Conservation (phyloP, 345 rosid species). For the Pistacia integerrima region DNA sequence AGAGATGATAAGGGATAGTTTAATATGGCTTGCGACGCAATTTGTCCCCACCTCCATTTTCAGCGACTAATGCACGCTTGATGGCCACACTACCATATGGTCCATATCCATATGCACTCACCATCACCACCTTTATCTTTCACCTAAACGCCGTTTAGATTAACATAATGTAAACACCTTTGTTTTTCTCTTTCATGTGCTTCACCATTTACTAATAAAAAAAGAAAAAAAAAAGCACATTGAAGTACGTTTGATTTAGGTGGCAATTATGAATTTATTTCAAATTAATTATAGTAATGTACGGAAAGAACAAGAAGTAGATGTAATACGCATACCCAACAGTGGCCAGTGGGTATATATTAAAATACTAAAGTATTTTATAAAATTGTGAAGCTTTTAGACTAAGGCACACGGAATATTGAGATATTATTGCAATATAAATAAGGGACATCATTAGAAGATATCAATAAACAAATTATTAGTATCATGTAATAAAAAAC, state of each 20-base stretch:
- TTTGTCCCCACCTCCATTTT: constrained; percentile 40
- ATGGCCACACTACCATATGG: not conserved
- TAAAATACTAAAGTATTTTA: too few species aligned
- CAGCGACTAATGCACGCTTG: constrained; percentile 6
- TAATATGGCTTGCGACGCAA: constrained; percentile 32
- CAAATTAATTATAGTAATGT: too few species aligned
- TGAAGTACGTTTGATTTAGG: not conserved
- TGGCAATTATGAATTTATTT: not conserved
- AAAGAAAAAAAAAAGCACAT: too few species aligned
- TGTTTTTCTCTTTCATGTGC: not conserved
- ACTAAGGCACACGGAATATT: too few species aligned
- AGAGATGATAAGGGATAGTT: constrained; percentile 4
- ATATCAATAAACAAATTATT: too few species aligned
- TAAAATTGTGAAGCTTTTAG: too few species aligned
- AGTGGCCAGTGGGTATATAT: too few species aligned
- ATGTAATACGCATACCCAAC: too few species aligned
- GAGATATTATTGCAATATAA: too few species aligned
- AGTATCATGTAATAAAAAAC: too few species aligned
- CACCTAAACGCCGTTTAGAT: not conserved
- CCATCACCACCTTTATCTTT: not conserved
- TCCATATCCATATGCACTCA: not conserved
- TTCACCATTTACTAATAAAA: not conserved
- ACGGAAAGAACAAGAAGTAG: not conserved
- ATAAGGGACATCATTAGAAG: too few species aligned
- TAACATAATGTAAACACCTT: not conserved